These are phyloP conservation scores for Scheffersomyces quercinus DNA, from an alignment of 1,139 yeast genomes.

Conservation along the genomic window DNA sequence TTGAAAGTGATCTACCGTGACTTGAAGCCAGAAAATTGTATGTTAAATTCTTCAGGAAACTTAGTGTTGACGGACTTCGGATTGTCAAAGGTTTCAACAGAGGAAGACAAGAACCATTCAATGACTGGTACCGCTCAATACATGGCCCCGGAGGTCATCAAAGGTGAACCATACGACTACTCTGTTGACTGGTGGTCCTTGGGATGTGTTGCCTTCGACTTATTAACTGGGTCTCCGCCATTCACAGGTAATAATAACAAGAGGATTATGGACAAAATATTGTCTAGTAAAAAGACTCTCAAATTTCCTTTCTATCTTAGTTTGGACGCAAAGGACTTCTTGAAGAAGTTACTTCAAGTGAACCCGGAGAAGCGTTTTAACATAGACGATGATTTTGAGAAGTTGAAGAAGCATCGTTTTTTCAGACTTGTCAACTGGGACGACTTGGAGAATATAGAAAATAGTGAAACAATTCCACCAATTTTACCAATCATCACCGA, in stretches of 20 bases:
- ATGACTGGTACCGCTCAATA: constrained; percentile 94
- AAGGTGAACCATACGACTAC: constrained; percentile 82
- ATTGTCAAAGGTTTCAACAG: constrained; percentile 70
- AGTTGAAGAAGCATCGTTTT: constrained; percentile 68
- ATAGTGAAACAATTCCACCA: constrained; percentile 58
- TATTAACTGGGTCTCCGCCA: constrained; percentile 91
- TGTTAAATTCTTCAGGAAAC: constrained; percentile 77
- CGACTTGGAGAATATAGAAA: constrained; percentile 47
- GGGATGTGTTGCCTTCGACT: constrained; percentile 85
- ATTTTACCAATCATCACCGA: constrained; percentile 84
- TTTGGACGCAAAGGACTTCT: constrained; percentile 80
- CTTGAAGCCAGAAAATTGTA: constrained; percentile 90
- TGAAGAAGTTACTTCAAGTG: constrained; percentile 70
- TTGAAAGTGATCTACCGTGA: constrained; percentile 90
- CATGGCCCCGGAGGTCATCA: constrained; percentile 93
- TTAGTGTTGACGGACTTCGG: constrained; percentile 92
- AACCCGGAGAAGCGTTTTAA: constrained; percentile 76
- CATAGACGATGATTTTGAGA: constrained; percentile 53
- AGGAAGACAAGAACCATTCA: constrained; percentile 52
- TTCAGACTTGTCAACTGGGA: constrained; percentile 81
- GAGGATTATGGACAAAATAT: constrained; percentile 76
- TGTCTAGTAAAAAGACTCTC: constrained; percentile 61
- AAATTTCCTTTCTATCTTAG: constrained; percentile 82
- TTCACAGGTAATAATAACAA: constrained; percentile 88
- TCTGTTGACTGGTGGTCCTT: constrained; percentile 97